A percentile compares a stretch with the other conserved stretches of the same genome.
Evolutionary conservation across 139 green algal species (phyloP).

Genomic region (Coelastrella sp.): DNA sequence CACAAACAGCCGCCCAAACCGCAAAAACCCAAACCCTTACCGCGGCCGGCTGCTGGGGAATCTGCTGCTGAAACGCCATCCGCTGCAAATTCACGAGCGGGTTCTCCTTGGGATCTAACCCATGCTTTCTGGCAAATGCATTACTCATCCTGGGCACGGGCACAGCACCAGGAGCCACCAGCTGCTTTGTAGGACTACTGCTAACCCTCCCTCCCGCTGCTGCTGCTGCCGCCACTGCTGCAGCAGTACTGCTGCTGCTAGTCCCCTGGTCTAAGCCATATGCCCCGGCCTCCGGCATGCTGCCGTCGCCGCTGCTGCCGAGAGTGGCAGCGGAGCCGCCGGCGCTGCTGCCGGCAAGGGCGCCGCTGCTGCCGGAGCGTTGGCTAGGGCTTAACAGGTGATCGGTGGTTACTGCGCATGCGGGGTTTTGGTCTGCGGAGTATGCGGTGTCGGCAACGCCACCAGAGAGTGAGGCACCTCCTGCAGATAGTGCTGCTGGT

Average conservation of each 20-base stretch:
- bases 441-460: slow-evolving; percentile 13
- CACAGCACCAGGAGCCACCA: slow-evolving; percentile 29
- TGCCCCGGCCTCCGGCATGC: not conserved
- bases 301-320: not conserved
- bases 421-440: slow-evolving; percentile 8
- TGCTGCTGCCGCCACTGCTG: not conserved
- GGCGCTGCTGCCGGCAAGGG: too few species aligned
- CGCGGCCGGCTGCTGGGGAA: not conserved
- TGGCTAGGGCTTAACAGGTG: not conserved
- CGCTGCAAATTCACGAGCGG: slow-evolving; percentile 47
- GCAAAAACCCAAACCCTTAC: not conserved
- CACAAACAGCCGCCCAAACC: not conserved
- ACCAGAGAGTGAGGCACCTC: not conserved
- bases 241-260: not conserved
- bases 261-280: not conserved
- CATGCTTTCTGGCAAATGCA: slow-evolving; percentile 83
- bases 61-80: slow-evolving; percentile 25
- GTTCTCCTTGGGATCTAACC: slow-evolving; percentile 77
- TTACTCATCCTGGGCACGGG: slow-evolving; percentile 65
- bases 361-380: not conserved
- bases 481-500: not conserved
- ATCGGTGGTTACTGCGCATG: not conserved
- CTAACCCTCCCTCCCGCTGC: not conserved
- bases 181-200: slow-evolving; percentile 26
- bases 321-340: too few species aligned